Conservation (phyloP, 2,329 filamentous ascomycete species). For the Fonsecaea multimorphosa region DNA sequence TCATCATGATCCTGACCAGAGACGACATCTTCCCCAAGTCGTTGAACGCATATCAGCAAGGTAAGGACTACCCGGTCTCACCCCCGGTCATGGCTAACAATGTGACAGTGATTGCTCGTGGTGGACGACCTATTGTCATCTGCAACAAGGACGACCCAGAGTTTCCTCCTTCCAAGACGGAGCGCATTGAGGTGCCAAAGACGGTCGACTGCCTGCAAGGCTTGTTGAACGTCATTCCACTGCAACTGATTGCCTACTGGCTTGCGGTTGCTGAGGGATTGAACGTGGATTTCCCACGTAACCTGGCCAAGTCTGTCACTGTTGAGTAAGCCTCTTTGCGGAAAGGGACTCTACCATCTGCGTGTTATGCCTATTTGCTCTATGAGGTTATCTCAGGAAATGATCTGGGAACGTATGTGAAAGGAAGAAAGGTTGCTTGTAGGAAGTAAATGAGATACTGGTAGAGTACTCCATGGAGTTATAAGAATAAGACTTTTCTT, state of each 20-base stretch:
- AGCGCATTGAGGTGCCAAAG: slow-evolving; percentile 96
- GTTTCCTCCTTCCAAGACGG: slow-evolving; percentile 84
- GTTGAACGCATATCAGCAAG: slow-evolving; percentile 98
- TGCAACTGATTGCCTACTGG: slow-evolving; percentile 99
- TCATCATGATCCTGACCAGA: slow-evolving; percentile 98
- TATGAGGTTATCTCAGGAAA: slow-evolving; percentile 3
- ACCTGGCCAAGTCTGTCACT: slow-evolving; percentile 98
- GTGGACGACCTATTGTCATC: slow-evolving; percentile 96
- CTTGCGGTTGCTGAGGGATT: slow-evolving; percentile 93
- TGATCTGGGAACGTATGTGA: not conserved
- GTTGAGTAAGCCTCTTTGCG: slow-evolving; percentile 70
- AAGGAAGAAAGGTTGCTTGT: not conserved
- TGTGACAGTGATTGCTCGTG: slow-evolving; percentile 81
- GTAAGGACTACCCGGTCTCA: slow-evolving; percentile 54
- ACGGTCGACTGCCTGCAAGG: slow-evolving; percentile 96
- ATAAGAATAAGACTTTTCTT: not conserved
- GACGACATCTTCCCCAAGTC: slow-evolving; percentile 98
- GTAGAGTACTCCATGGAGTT: not conserved
- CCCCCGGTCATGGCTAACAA: slow-evolving; percentile 43
- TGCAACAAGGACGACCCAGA: slow-evolving; percentile 91
- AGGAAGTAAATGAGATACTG: slow-evolving; percentile 9
- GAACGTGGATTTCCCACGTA: slow-evolving; percentile 98
- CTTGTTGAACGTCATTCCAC: slow-evolving; percentile 94
- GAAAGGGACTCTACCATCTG: not conserved
- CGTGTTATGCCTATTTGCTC: slow-evolving; percentile 3